Base-by-base conservation (phyloP, 2,329 filamentous ascomycete genomes). In the Anisogramma anomala region DNA sequence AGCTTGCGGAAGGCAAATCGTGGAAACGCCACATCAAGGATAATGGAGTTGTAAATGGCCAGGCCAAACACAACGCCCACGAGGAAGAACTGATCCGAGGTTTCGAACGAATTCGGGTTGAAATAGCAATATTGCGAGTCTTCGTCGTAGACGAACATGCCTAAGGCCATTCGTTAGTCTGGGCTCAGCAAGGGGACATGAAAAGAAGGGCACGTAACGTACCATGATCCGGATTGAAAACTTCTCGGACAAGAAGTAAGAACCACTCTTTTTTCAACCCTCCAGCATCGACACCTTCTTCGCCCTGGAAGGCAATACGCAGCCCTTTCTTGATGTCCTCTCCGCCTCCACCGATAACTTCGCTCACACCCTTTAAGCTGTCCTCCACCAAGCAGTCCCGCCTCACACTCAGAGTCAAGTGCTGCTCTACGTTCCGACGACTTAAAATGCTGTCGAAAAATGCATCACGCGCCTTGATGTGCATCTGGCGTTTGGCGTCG, bases 211-310 rank as follows among this genome's bases (percentile, higher is more conserved):
- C 25, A n/a, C 36, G 25, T 40, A 27, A 63, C 77, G 53, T 69
- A 87, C 84, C 85, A 64, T 94, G 83, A 50, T 88, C 78, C 3
- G 86, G 86, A 53, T 93, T 87, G 61, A 94, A 94, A 23, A 95
- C 80, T 55, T 95, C 88, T 50, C 87, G 72, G 36, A 91, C 79
- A 17, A 95, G 71, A 44, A 94, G 72, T 37, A 94, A 64, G 56
- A 95, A 95, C 88, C 88, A 95, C 62, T 95, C 88, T 59, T 95
- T 95, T 42, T 86, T 77, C 41, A 94, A 67, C 0, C 88, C 88
- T 27, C 88, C 88, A 4, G 83, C 86, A 63, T 95, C 88, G 37
- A 94, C 79, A 4, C 88, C 88, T 60, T 95, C 88, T 61, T 95
- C 88, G 23, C 85, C 87, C 23, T 74, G 69, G 51, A 95, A 95